Evolutionary conservation across 306 rosid species (phyloP).

Genomic region (Geum urbanum): DNA sequence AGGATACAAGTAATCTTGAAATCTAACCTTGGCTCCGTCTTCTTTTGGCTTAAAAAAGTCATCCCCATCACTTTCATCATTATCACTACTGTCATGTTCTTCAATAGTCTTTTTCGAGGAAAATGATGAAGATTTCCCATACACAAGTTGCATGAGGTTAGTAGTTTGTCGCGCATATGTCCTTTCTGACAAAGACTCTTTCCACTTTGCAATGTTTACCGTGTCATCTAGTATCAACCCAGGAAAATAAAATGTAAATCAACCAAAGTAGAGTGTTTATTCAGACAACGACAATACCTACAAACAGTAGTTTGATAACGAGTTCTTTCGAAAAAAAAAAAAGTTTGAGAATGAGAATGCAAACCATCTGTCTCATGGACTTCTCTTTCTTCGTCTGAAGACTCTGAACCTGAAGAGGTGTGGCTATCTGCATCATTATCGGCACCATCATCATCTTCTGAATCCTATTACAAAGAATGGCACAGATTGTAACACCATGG

Average conservation of each 20-base stretch:
- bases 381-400: slow-evolving; percentile 39
- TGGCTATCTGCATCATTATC: slow-evolving; percentile 26
- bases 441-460: slow-evolving; percentile 22
- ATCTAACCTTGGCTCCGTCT: slow-evolving; percentile 65
- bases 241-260: neutral
- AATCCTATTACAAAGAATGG: slow-evolving; percentile 45
- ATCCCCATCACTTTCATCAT: slow-evolving; percentile 60
- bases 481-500: neutral
- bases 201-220: slow-evolving; percentile 89
- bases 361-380: slow-evolving; percentile 45
- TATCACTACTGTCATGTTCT: slow-evolving; percentile 45
- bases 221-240: slow-evolving; percentile 32
- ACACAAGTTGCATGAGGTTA: slow-evolving; percentile 84
- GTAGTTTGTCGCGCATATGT: slow-evolving; percentile 43
- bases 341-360: neutral
- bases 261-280: neutral
- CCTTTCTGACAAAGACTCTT: slow-evolving; percentile 62
- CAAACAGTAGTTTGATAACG: neutral
- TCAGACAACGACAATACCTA: slow-evolving; percentile 20
- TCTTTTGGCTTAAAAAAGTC: slow-evolving; percentile 78
- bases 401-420: slow-evolving; percentile 43
- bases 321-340: too few species aligned
- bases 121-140: slow-evolving; percentile 52
- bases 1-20: slow-evolving; percentile 10
- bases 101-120: slow-evolving; percentile 29